A percentile compares a stretch with the other conserved stretches of the same genome.
phyloP scores from a whole-genome alignment of 192 early-diverging fungal genomes.

The Dissophora globulifera region DNA sequence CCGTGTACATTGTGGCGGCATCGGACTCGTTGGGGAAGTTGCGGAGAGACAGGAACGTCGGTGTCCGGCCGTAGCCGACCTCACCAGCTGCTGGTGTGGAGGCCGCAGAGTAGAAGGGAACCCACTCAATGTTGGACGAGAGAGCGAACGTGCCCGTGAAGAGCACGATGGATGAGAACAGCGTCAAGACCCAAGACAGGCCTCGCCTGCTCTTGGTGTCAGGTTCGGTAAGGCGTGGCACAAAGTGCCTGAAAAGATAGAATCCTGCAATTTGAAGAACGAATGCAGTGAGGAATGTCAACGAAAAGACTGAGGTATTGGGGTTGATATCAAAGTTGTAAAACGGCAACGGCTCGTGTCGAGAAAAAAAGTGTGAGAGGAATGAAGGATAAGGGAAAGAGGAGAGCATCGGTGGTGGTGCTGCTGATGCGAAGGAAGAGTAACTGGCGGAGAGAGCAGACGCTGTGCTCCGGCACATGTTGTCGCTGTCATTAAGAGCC shows the following conservation, averaged over 20 bases:
- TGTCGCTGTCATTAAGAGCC: not conserved
- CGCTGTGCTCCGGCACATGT: not conserved
- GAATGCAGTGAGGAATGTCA: constrained; percentile 13
- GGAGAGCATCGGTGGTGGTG: not conserved
- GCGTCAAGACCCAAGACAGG: constrained; percentile 39
- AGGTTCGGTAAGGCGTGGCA: constrained; percentile 3
- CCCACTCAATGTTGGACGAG: constrained; percentile 38
- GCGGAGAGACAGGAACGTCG: constrained; percentile 17
- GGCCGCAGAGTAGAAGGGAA: not conserved
- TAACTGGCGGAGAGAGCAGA: not conserved
- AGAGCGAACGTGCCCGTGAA: constrained; percentile 39
- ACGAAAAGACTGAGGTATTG: constrained; percentile 31
- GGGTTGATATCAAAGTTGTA: constrained; percentile 50
- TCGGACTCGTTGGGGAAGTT: constrained; percentile 27
- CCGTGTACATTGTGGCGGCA: constrained; percentile 30
- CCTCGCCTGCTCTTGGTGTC: constrained; percentile 4
- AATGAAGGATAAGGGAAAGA: constrained; percentile 14
- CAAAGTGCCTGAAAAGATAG: constrained; percentile 21
- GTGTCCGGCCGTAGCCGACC: not conserved
- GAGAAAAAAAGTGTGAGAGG: constrained; percentile 9
- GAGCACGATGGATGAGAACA: constrained; percentile 42
- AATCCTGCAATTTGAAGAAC: constrained; percentile 30
- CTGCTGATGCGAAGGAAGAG: not conserved
- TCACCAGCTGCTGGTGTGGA: not conserved
- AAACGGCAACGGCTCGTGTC: constrained; percentile 22